Conservation (phyloP, 331 rosid genomes). For the Phaseolus coccineus region DNA sequence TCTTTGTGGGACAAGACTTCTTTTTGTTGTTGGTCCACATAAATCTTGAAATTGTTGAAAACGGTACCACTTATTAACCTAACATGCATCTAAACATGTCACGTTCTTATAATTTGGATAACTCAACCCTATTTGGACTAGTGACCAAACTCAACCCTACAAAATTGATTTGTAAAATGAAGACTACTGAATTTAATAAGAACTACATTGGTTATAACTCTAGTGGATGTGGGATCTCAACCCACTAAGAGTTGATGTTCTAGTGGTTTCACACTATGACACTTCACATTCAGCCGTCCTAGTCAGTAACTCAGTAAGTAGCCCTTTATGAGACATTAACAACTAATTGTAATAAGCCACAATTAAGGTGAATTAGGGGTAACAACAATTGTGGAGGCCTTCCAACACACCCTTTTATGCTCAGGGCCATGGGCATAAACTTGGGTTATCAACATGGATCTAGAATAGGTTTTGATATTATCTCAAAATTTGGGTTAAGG, state of each 20-base stretch:
- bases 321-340: neutral
- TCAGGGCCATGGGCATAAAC: too few species aligned
- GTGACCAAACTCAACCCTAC: neutral
- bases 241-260: neutral
- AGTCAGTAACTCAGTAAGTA: neutral
- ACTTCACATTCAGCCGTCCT: neutral
- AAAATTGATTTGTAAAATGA: too few species aligned
- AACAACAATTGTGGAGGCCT: neutral
- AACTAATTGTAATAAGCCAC: neutral
- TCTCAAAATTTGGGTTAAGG: neutral
- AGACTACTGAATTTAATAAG: too few species aligned
- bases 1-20: neutral
- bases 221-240: neutral
- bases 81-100: neutral
- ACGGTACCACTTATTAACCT: neutral
- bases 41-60: too few species aligned
- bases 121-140: neutral
- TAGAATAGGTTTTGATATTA: neutral
- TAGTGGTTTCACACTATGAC: neutral
- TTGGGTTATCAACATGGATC: neutral
- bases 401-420: neutral
- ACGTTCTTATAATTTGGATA: neutral
- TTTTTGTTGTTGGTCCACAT: neutral
- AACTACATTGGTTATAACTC: neutral
- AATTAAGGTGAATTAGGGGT: neutral